Conservation (phyloP, 2,329 filamentous ascomycete species). For the Chlorencoelia australis region DNA sequence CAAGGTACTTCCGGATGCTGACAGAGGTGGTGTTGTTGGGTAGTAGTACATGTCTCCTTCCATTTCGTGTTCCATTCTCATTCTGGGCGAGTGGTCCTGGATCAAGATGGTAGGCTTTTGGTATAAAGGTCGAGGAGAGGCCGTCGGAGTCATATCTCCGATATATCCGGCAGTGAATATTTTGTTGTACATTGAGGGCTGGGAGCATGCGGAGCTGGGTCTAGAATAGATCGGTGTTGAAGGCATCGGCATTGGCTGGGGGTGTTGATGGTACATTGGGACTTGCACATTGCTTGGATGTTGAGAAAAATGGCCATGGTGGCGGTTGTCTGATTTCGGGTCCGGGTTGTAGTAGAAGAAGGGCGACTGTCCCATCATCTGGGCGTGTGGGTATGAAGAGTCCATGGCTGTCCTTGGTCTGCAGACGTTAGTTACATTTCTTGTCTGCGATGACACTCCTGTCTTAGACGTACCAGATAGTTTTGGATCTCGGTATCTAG, state of each 20-base stretch:
- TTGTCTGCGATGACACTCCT: too few species aligned
- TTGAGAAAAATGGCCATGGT: slow-evolving; percentile 66
- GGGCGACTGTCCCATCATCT: slow-evolving; percentile 58
- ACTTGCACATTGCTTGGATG: slow-evolving; percentile 39
- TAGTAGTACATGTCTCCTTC: slow-evolving; percentile 57
- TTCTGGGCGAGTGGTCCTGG: slow-evolving; percentile 44
- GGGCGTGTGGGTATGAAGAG: slow-evolving; percentile 29
- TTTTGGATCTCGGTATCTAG: slow-evolving; percentile 4
- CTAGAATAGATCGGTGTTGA: slow-evolving; percentile 55
- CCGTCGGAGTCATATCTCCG: slow-evolving; percentile 56
- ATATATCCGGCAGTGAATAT: slow-evolving; percentile 24
- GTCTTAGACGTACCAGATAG: slow-evolving; percentile 16
- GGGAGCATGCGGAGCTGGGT: slow-evolving; percentile 56
- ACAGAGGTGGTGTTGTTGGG: slow-evolving; percentile 80
- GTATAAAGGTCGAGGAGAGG: slow-evolving; percentile 61
- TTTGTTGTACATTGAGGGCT: slow-evolving; percentile 33
- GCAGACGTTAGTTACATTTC: slow-evolving; percentile 18
- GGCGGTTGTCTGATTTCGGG: slow-evolving; percentile 58
- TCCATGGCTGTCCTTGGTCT: slow-evolving; percentile 24
- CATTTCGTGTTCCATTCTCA: slow-evolving; percentile 67
- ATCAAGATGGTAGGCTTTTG: slow-evolving; percentile 67
- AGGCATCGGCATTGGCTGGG: slow-evolving; percentile 49
- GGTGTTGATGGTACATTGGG: slow-evolving; percentile 39
- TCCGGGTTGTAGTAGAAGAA: slow-evolving; percentile 87
- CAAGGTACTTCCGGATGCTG: slow-evolving; percentile 71